Conservation (phyloP, 345 rosid genomes). For the Carallia pectinifolia region DNA sequence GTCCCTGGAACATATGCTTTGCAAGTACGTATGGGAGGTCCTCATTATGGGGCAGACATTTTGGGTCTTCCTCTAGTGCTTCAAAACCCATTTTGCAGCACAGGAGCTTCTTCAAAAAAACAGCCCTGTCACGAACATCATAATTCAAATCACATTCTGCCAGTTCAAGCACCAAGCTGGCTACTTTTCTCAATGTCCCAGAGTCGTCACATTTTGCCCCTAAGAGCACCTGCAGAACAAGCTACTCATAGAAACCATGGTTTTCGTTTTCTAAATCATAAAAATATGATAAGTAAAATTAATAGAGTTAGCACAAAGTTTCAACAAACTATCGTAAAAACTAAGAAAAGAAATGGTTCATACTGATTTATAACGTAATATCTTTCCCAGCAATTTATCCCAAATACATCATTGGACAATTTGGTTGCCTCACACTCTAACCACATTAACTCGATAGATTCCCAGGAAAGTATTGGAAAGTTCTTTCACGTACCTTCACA, state of each 20-base stretch:
- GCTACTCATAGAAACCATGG: not conserved
- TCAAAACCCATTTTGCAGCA: conserved; percentile 37
- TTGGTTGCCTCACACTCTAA: conserved; percentile 1
- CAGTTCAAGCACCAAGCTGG: conserved; percentile 75
- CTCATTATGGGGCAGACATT: conserved; percentile 36
- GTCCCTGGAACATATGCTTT: conserved; percentile 57
- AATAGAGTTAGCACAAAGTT: not conserved
- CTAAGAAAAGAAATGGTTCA: not conserved
- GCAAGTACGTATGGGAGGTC: conserved; percentile 40
- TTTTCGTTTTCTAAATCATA: conserved; percentile 4
- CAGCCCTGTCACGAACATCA: conserved; percentile 94
- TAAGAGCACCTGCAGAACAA: conserved; percentile 49
- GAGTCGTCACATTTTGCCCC: conserved; percentile 52
- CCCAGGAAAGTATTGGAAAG: not conserved
- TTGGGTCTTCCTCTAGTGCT: conserved; percentile 39
- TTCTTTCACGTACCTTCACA: conserved; percentile 54
- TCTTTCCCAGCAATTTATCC: not conserved
- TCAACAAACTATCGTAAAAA: not conserved
- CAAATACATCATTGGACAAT: not conserved
- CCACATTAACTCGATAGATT: not conserved
- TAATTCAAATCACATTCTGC: conserved; percentile 78
- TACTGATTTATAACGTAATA: not conserved
- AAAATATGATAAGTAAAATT: conserved; percentile 16
- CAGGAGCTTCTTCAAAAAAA: conserved; percentile 59
- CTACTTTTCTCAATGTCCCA: conserved; percentile 45